A percentile compares a stretch with the other conserved stretches of the same genome.
These are phyloP conservation scores for Epichloe baconii DNA, from an alignment of 2,329 filamentous ascomycete genomes.

Conservation along the genomic window DNA sequence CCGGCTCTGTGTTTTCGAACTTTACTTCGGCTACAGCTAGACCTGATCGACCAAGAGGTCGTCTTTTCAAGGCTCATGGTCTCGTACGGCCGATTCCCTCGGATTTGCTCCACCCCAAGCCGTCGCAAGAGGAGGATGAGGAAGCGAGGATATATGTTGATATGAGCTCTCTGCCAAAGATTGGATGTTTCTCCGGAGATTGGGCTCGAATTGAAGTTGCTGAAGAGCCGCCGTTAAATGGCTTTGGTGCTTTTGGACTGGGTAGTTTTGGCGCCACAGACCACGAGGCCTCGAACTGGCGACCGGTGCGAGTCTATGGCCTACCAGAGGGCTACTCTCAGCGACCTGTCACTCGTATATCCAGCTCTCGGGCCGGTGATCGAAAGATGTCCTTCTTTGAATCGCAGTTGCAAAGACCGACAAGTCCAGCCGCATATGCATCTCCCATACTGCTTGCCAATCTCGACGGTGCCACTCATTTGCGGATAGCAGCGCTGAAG, in stretches of 20 bases:
- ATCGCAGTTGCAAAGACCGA: slow-evolving; percentile 49
- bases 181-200: slow-evolving; percentile 94
- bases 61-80: slow-evolving; percentile 73
- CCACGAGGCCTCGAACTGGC: slow-evolving; percentile 54
- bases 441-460: slow-evolving; percentile 84
- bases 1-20: slow-evolving; percentile 78
- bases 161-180: slow-evolving; percentile 68
- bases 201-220: slow-evolving; percentile 81
- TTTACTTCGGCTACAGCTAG: slow-evolving; percentile 76
- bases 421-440: slow-evolving; percentile 53
- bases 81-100: slow-evolving; percentile 59
- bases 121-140: slow-evolving; percentile 65
- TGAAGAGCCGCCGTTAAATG: slow-evolving; percentile 58
- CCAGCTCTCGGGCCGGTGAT: slow-evolving; percentile 38
- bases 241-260: slow-evolving; percentile 52
- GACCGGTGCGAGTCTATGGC: slow-evolving; percentile 79
- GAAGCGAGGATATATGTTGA: slow-evolving; percentile 86
- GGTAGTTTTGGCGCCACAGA: slow-evolving; percentile 43
- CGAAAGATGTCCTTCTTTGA: slow-evolving; percentile 51
- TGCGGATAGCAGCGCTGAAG: slow-evolving; percentile 63
- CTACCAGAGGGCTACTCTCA: slow-evolving; percentile 63
- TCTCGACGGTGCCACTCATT: slow-evolving; percentile 61
- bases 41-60: slow-evolving; percentile 57
- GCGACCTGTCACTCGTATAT: slow-evolving; percentile 47
- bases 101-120: slow-evolving; percentile 75